Evolutionary conservation across 2,329 filamentous ascomycete genomes (phyloP), one percentile per base, ranked within the genome.

Genomic region (Phyllosticta citrichinensis): DNA sequence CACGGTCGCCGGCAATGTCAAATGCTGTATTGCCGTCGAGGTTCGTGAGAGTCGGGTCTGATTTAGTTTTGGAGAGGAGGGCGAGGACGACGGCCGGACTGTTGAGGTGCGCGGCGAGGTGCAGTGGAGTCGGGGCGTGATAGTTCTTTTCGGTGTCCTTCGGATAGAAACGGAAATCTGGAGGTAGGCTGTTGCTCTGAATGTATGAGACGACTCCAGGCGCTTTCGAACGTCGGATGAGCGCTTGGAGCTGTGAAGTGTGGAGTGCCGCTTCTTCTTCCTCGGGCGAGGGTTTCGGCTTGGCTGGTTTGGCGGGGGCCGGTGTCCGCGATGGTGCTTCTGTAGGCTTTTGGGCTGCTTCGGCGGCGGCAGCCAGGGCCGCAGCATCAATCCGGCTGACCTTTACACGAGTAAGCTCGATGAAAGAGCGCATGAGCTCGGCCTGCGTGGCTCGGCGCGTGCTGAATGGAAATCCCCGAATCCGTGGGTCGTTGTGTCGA

Each of bases 371-470:
- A 19, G 76, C 75, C 6, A 87, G 73, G 12, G 85, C 81, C 2
- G 79, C 81, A 64, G 57, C 87, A 62, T 89, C 82, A 27, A 97
- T 82, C 64, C 89, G 87, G 56, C 84, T 85, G 55, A 96, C 81
- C 74, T 99, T 97, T 17, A 97, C 81, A 17, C 94, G 81, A 0
- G 94, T 99, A 33, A 99, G 81, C 76, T 99, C 94, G 64, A 96
- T 88, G 68, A 97, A 99, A 0, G 88, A 88, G 50, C 93, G 85
- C 88, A 97, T 94, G 0, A 99, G 84, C 73, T 99, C 94, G 55
- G 88, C 89, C 69, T 97, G 92, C 0, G 94, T 99, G 0, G 94
- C 91, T 62, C 94, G 82, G 12, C 91, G 83, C 9, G 94, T 99
- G 72, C 83, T 96, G 73, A 99, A 99, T 0, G 94, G 94, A 64